Conservation (phyloP, 441 rosid species). For the Adansonia madagascariensis region DNA sequence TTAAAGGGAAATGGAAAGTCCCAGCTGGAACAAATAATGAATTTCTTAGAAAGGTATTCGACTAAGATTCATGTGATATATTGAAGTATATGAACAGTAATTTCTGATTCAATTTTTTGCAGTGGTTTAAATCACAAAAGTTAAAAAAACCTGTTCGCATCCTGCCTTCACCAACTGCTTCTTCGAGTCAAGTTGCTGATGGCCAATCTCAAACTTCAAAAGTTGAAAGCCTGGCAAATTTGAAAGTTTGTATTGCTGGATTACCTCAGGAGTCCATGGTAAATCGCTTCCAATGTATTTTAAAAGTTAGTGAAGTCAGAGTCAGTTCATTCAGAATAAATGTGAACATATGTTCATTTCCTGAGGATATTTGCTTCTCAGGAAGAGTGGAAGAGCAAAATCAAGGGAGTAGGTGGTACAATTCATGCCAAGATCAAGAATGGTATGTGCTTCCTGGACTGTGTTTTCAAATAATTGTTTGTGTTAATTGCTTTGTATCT, state of each 20-base stretch:
- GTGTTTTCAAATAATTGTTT: conserved; percentile 13
- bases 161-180: conserved; percentile 54
- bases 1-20: conserved; percentile 82
- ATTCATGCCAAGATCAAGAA: conserved; percentile 76
- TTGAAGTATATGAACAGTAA: conserved; percentile 11
- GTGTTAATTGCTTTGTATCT: conserved; percentile 30
- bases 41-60: conserved; percentile 67
- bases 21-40: conserved; percentile 70
- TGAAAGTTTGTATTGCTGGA: conserved; percentile 72
- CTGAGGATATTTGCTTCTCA: conserved; percentile 39
- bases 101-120: conserved; percentile 40
- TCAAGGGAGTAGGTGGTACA: conserved; percentile 76
- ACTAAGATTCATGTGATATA: conserved; percentile 18
- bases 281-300: conserved; percentile 25
- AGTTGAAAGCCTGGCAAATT: conserved; percentile 68
- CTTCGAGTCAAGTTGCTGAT: conserved; percentile 50
- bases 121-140: conserved; percentile 94
- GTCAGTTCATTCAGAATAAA: conserved; percentile 15
- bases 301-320: conserved; percentile 11
- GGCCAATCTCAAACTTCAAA: conserved; percentile 51
- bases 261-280: conserved; percentile 65
- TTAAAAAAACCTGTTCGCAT: conserved; percentile 63
- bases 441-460: conserved; percentile 46
- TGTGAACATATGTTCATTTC: background rate
- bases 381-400: conserved; percentile 84